Conservation (phyloP, 192 early-diverging fungal species). For the Helicostylum pulchrum region DNA sequence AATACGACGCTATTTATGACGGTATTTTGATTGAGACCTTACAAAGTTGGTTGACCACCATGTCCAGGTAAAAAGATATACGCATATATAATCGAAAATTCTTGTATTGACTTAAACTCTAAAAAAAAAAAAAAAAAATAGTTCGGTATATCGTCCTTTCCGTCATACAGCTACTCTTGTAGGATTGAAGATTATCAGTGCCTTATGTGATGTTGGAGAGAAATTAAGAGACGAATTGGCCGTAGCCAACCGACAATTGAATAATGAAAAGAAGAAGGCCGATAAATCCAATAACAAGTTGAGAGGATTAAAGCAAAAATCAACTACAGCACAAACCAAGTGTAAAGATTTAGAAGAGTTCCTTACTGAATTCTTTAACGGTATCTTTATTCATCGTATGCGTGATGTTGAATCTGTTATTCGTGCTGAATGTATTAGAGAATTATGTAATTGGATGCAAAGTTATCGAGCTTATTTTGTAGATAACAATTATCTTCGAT, state of each 20-base stretch:
- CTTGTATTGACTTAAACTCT: neutral
- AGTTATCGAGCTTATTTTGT: slow-evolving; percentile 70
- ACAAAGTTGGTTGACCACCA: slow-evolving; percentile 59
- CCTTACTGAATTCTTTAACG: slow-evolving; percentile 75
- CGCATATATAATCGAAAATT: neutral
- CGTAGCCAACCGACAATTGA: slow-evolving; percentile 68
- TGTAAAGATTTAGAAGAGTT: slow-evolving; percentile 56
- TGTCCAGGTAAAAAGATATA: slow-evolving; percentile 53
- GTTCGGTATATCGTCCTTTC: slow-evolving; percentile 82
- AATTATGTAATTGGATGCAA: slow-evolving; percentile 78
- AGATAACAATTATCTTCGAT: slow-evolving; percentile 71
- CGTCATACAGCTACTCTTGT: slow-evolving; percentile 82
- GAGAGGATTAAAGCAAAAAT: slow-evolving; percentile 41
- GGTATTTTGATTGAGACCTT: slow-evolving; percentile 58
- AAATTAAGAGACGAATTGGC: slow-evolving; percentile 56
- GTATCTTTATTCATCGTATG: slow-evolving; percentile 86
- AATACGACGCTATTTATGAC: slow-evolving; percentile 61
- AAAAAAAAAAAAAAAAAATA: too few species aligned
- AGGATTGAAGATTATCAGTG: slow-evolving; percentile 61
- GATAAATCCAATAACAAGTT: slow-evolving; percentile 39
- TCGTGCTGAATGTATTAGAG: slow-evolving; percentile 77
- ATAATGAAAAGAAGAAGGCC: slow-evolving; percentile 37
- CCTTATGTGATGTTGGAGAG: slow-evolving; percentile 68
- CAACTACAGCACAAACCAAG: slow-evolving; percentile 46
- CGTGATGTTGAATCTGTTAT: slow-evolving; percentile 86